These are phyloP conservation scores for Trichoderma asperelloides DNA, from an alignment of 495 filamentous ascomycete species.

Conservation along the genomic window DNA sequence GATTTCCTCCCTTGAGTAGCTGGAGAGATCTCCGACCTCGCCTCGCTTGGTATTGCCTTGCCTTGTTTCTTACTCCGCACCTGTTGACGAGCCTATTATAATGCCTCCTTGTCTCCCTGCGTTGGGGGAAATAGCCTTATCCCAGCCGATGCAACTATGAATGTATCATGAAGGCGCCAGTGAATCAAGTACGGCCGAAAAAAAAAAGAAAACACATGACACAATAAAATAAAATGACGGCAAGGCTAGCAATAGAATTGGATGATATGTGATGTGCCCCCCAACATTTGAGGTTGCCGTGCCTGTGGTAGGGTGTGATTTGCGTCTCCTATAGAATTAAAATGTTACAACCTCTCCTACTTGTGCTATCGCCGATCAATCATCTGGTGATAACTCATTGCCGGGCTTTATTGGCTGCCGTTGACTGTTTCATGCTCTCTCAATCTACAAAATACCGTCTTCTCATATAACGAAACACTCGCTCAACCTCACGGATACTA, in stretches of 20 bases:
- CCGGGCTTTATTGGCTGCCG: too few relatives aligned
- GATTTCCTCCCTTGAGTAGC: background rate
- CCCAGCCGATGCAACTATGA: background rate
- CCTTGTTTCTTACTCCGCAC: background rate
- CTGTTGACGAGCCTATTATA: background rate
- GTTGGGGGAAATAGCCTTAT: background rate
- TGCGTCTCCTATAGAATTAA: background rate
- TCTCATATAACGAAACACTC: too few relatives aligned
- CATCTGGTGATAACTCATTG: too few relatives aligned
- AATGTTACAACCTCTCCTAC: too few relatives aligned
- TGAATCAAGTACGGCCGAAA: too few relatives aligned
- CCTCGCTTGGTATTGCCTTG: background rate
- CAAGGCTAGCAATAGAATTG: background rate
- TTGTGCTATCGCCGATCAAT: too few relatives aligned
- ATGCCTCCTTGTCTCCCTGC: background rate
- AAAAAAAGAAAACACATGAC: too few relatives aligned
- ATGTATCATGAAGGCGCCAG: background rate
- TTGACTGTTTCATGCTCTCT: too few relatives aligned
- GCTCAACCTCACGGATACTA: too few relatives aligned
- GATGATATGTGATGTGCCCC: background rate
- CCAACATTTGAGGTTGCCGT: background rate
- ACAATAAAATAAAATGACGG: background rate
- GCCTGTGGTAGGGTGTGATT: background rate
- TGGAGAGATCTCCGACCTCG: background rate
- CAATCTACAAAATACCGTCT: too few relatives aligned